Evolutionary conservation across 2,329 filamentous ascomycete species (phyloP), one percentile per base, ranked within the genome.

Genomic region (Penicillium sp.): DNA sequence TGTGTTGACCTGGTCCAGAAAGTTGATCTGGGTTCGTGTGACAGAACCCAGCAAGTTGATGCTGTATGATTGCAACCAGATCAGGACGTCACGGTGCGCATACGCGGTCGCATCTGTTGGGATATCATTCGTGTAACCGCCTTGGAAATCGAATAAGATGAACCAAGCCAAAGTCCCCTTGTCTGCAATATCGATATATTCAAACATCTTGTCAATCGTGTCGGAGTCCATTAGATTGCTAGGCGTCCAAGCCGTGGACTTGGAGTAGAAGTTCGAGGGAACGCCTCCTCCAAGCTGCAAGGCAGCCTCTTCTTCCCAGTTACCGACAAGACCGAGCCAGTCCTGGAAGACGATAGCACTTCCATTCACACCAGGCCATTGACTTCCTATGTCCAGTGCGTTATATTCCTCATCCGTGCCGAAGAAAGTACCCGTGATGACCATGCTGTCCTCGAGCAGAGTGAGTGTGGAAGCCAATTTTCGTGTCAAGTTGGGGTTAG

Each of bases 361-460:
- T 5, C 55, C 61, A 15, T 65, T 62, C 6, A 54, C 56, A 6
- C 61, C 63, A 0, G 73, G 69, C 33, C 77, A 74, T 5, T 68
- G 63, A 4, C 63, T 64, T 7, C 67, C 69, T 4, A 77, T 50
- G 1, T 72, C 63, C 1, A 78, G 56, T 3, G 80, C 81, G 6
- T 83, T 70, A 67, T 82, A 89, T 70, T 90, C 87, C 0, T 76
- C 79, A 45, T 84, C 74, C 0, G 84, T 85, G 22, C 88, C 88
- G 70, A 87, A 89, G 67, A 86, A 90, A 0, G 85, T 88, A 1
- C 85, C 87, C 0, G 83, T 84, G 68, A 90, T 85, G 61, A 87
- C 71, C 56, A 82, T 81, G 1, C 84, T 85, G 0, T 85, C 74
- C 9, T 84, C 81, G n/a, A 84, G 77, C 40, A 87, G 78, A 38